Evolutionary conservation across 495 filamentous ascomycete species (phyloP).

Genomic region (Penicillium verhagenii): DNA sequence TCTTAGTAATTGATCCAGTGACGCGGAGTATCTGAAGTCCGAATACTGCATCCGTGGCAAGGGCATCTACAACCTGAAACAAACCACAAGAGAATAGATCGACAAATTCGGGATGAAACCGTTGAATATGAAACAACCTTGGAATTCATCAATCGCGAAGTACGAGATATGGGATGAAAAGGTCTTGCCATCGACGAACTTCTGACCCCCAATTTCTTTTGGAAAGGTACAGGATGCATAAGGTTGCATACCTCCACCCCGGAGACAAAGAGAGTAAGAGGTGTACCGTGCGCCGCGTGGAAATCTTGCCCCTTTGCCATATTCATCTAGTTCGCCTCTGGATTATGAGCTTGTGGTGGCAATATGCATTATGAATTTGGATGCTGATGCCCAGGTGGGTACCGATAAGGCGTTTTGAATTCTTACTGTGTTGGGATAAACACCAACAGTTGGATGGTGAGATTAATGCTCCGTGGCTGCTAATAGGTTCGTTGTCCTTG

Average conservation of each 20-base stretch:
- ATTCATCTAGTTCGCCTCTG: not conserved
- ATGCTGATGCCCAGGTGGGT: not conserved
- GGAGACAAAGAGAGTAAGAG: not conserved
- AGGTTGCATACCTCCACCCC: slow-evolving; percentile 1
- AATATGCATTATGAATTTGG: not conserved
- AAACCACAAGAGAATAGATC: not conserved
- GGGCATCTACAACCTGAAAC: not conserved
- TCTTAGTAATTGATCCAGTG: not conserved
- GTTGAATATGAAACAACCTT: not conserved
- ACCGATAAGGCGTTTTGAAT: too few relatives aligned
- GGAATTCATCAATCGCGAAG: not conserved
- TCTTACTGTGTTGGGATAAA: not conserved
- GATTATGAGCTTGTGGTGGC: not conserved
- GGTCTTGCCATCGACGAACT: not conserved
- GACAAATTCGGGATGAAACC: not conserved
- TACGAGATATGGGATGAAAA: not conserved
- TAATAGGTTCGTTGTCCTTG: not conserved
- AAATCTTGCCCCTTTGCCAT: not conserved
- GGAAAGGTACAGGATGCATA: slow-evolving; percentile 1
- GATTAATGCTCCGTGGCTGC: not conserved
- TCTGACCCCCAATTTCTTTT: not conserved
- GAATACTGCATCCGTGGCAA: too few relatives aligned
- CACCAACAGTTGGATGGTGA: not conserved
- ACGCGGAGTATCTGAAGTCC: not conserved
- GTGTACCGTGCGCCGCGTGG: not conserved